Base-by-base conservation (phyloP, 1,139 yeast genomes). In the Wickerhamomyces sp. region DNA sequence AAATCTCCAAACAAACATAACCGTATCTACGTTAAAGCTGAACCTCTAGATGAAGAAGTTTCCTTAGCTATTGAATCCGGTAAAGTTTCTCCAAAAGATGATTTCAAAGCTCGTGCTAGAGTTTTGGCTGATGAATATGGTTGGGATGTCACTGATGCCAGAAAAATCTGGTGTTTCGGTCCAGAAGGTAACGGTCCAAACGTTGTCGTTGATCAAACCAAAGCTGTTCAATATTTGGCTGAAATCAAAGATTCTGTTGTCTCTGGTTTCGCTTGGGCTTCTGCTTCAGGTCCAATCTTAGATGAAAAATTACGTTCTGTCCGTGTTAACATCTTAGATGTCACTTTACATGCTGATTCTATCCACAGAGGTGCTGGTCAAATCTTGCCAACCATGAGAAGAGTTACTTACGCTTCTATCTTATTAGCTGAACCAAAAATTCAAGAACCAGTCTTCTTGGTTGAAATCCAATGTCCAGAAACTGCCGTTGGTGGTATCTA, bases 291-390 rank as follows among this genome's bases (percentile, higher is more conserved):
- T 81, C 98, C 98, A 68, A 76, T 92, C 69, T 78, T 92, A 65
- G 96, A 95, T 78, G 98, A 92, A 81, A 77, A 74, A 72, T 74
- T 87, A 76, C 90, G 98, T 82, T 85, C 95, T 64, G 80, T 89
- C 65, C 88, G 98, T 78, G 77, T 88, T 72, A 92, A 92, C 95
- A 85, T 92, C 68, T 81, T 92, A 76, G 98, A 92, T 84, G 98
- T 92, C 68, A 90, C 97, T 61, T 81, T 92, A 74, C 98, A 92
- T 76, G 96, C 98, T 70, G 98, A 92, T 86, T 96, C 98, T 74
- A 92, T 92, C 76, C 98, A 92, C 87, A 89, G 98, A 86, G 98
- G 98, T 82, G 97, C 95, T 78, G 98, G 98, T 78, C 98, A 92
- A 81, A 83, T 92, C 72, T 89, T 92, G 75, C 97, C 97, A 76